phyloP scores from a whole-genome alignment of 1,139 yeast species.

The Candida smagusa region DNA sequence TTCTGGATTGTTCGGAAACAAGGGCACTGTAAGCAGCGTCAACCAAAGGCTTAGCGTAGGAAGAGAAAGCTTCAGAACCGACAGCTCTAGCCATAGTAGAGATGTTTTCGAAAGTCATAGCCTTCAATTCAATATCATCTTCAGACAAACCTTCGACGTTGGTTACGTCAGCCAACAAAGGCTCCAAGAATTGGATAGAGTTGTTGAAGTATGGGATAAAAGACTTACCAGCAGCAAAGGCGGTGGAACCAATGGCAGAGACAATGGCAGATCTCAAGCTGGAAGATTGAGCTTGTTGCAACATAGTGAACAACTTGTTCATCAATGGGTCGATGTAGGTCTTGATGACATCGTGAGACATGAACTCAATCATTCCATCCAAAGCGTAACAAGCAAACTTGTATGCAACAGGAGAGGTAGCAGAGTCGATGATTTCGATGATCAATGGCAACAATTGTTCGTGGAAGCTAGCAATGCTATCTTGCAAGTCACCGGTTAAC shows the following conservation, averaged over 20 bases:
- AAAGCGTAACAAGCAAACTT: constrained; percentile 88
- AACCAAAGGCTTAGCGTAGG: constrained; percentile 84
- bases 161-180: constrained; percentile 65
- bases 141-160: constrained; percentile 69
- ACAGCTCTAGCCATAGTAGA: constrained; percentile 97
- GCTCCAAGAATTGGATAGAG: constrained; percentile 78
- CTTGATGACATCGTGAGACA: constrained; percentile 81
- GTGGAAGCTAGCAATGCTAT: constrained; percentile 78
- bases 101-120: constrained; percentile 87
- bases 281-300: constrained; percentile 61
- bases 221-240: constrained; percentile 88
- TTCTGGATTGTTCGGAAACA: constrained; percentile 73
- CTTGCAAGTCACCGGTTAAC: constrained; percentile 82
- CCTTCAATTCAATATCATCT: constrained; percentile 82
- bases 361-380: constrained; percentile 88
- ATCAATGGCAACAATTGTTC: constrained; percentile 80
- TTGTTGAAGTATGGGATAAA: constrained; percentile 83
- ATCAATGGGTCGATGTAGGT: constrained; percentile 83
- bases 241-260: constrained; percentile 95
- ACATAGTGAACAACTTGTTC: constrained; percentile 83
- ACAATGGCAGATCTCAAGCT: constrained; percentile 84
- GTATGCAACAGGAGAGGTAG: constrained; percentile 80
- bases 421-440: constrained; percentile 81
- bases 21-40: constrained; percentile 84
- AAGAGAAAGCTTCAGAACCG: constrained; percentile 82